phyloP scores from a whole-genome alignment of 2,329 filamentous ascomycete genomes.

The Penicillium paneum region DNA sequence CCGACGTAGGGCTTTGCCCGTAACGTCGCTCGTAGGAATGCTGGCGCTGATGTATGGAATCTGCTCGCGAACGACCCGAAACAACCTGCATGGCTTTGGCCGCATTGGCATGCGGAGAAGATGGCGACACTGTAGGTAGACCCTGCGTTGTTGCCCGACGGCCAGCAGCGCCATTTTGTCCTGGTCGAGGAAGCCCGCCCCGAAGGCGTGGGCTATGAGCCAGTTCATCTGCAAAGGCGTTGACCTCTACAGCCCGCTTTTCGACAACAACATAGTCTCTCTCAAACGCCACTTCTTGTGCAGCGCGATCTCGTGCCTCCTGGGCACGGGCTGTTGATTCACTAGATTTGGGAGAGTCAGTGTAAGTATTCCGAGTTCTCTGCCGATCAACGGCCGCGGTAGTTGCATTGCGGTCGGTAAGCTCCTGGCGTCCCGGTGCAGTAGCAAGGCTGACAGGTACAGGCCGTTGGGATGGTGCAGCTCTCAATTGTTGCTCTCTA shows the following conservation, averaged over 20 bases:
- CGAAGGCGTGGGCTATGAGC: constrained; percentile 73
- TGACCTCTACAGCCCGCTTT: constrained; percentile 92
- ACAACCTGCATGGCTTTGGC: constrained; percentile 74
- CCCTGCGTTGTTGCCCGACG: constrained; percentile 78
- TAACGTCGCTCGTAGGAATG: constrained; percentile 81
- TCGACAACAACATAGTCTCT: constrained; percentile 95
- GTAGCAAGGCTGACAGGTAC: constrained; percentile 36
- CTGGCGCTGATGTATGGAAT: constrained; percentile 64
- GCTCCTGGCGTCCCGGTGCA: constrained; percentile 42
- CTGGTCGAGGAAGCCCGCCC: constrained; percentile 48
- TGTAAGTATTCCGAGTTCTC: constrained; percentile 50
- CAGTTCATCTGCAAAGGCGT: constrained; percentile 92
- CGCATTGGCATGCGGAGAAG: constrained; percentile 63
- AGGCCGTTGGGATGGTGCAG: constrained; percentile 33
- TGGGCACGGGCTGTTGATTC: constrained; percentile 31
- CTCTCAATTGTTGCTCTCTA: constrained; percentile 27
- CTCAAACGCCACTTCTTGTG: constrained; percentile 85
- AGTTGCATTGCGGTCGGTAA: constrained; percentile 32
- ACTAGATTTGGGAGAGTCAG: constrained; percentile 47
- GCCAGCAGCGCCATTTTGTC: constrained; percentile 62
- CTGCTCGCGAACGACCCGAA: constrained; percentile 60
- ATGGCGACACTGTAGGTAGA: constrained; percentile 63
- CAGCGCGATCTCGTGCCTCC: constrained; percentile 61
- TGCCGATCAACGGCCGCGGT: constrained; percentile 59
- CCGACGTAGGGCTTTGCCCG: constrained; percentile 67